Evolutionary conservation across 352 stramenopile genomes (phyloP).

Genomic region (Phytopythium delawarense): DNA sequence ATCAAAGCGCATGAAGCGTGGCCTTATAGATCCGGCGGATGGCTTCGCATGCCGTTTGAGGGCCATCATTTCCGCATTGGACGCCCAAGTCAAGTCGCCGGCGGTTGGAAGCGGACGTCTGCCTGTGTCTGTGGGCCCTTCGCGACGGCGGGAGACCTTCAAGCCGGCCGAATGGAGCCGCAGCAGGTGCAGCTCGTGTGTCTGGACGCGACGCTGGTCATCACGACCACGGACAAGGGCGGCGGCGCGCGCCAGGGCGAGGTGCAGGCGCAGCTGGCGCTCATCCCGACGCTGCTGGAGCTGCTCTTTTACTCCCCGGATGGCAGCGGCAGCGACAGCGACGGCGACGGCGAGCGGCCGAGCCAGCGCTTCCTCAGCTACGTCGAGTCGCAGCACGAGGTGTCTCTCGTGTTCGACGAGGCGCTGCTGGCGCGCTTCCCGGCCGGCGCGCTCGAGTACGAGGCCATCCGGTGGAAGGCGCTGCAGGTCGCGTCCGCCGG

Average conservation of each 20-base stretch:
- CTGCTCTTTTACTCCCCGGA: conserved; percentile 48
- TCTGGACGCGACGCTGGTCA: conserved; percentile 44
- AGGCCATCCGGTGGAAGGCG: conserved; percentile 51
- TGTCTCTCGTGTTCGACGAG: conserved; percentile 65
- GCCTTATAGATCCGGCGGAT: not conserved
- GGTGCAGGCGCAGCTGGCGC: conserved; percentile 7
- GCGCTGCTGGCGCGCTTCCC: conserved; percentile 35
- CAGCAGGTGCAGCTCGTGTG: conserved; percentile 58
- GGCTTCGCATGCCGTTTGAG: not conserved
- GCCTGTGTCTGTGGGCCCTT: not conserved
- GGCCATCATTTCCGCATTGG: not conserved
- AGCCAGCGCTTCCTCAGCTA: conserved; percentile 51
- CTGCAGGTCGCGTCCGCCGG: conserved; percentile 58
- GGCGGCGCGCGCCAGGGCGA: conserved; percentile 6
- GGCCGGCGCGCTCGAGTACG: conserved; percentile 29
- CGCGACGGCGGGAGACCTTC: not conserved
- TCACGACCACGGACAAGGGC: conserved; percentile 45
- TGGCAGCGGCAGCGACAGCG: not conserved
- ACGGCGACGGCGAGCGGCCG: not conserved
- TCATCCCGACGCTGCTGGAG: conserved; percentile 45
- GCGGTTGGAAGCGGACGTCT: not conserved
- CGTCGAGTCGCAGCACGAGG: conserved; percentile 61
- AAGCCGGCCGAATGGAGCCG: conserved; percentile 6
- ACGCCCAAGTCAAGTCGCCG: not conserved
- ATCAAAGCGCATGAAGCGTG: not conserved